A percentile compares a stretch with the other conserved stretches of the same genome.
These are phyloP conservation scores for Collybia sordida DNA, from an alignment of 768 basidiomycete species.

Conservation along the genomic window DNA sequence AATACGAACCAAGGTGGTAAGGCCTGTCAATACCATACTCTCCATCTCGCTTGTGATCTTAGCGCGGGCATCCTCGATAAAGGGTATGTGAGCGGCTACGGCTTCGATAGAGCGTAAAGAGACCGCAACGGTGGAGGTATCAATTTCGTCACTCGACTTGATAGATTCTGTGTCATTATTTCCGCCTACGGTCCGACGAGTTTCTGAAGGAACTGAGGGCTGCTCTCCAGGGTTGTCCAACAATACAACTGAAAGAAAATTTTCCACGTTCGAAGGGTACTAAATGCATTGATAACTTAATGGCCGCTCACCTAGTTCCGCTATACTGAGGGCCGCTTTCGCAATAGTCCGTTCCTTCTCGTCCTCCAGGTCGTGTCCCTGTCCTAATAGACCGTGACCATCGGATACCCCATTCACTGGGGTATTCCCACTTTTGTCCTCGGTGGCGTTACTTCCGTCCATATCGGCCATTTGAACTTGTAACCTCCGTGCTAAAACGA, in stretches of 20 bases:
- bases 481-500: conserved; percentile 77
- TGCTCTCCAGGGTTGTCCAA: conserved; percentile 38
- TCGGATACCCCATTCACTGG: conserved; percentile 10
- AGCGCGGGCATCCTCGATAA: conserved; percentile 68
- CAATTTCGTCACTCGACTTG: conserved; percentile 13
- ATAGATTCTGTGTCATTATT: conserved; percentile 7
- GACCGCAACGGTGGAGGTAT: conserved; percentile 28
- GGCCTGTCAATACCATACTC: conserved; percentile 78
- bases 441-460: conserved; percentile 25
- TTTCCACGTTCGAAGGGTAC: conserved; percentile 6
- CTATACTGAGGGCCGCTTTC: conserved; percentile 92
- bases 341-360: conserved; percentile 87
- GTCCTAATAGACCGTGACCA: conserved; percentile 16
- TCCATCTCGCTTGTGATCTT: conserved; percentile 88
- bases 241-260: conserved; percentile 42
- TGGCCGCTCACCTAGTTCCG: conserved; percentile 77
- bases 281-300: neutral
- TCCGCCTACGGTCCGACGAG: conserved; percentile 2
- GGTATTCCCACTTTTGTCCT: conserved; percentile 12
- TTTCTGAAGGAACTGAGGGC: too few species aligned
- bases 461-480: conserved; percentile 85
- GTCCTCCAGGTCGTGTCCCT: conserved; percentile 53
- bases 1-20: conserved; percentile 67
- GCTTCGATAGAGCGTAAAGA: conserved; percentile 75
- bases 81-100: conserved; percentile 66